Conservation (phyloP, 2,329 filamentous ascomycete genomes). For the Juglanconis sp. region DNA sequence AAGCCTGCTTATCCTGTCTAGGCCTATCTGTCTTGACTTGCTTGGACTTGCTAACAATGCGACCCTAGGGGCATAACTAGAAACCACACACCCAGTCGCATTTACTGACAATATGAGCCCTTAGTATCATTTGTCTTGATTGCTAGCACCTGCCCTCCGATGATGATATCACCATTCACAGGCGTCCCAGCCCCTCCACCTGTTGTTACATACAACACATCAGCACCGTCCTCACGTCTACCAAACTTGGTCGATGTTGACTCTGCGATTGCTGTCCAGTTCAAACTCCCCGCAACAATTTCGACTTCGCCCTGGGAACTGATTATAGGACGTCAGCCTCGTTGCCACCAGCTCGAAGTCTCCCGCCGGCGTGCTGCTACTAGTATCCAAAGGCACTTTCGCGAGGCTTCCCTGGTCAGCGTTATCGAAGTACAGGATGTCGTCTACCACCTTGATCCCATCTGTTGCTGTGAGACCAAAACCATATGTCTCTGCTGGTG, state of each 20-base stretch:
- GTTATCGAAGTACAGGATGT: constrained; percentile 27
- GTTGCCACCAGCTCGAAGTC: constrained; percentile 16
- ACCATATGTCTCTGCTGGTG: constrained; percentile 11
- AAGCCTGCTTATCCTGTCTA: too few species aligned
- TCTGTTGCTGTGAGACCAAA: constrained; percentile 22
- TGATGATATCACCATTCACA: constrained; percentile 13
- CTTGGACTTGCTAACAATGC: too few species aligned
- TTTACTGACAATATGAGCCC: constrained; percentile 1
- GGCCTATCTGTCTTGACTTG: too few species aligned
- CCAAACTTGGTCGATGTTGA: constrained; percentile 17
- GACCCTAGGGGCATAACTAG: neutral
- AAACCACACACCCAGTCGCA: neutral
- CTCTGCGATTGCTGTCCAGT: constrained; percentile 19
- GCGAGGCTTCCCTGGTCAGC: constrained; percentile 21
- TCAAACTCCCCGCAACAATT: constrained; percentile 20
- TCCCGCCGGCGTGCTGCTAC: constrained; percentile 16
- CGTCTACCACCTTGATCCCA: constrained; percentile 24
- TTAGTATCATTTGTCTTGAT: neutral
- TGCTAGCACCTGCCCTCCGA: constrained; percentile 17
- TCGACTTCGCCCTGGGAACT: constrained; percentile 10
- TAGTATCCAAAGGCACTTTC: constrained; percentile 19
- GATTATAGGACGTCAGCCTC: constrained; percentile 3
- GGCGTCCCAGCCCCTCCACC: constrained; percentile 13
- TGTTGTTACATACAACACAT: constrained; percentile 16
- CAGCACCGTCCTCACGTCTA: constrained; percentile 8